These are phyloP conservation scores for Diaporthe eres DNA, from an alignment of 2,329 filamentous ascomycete genomes.

Conservation along the genomic window DNA sequence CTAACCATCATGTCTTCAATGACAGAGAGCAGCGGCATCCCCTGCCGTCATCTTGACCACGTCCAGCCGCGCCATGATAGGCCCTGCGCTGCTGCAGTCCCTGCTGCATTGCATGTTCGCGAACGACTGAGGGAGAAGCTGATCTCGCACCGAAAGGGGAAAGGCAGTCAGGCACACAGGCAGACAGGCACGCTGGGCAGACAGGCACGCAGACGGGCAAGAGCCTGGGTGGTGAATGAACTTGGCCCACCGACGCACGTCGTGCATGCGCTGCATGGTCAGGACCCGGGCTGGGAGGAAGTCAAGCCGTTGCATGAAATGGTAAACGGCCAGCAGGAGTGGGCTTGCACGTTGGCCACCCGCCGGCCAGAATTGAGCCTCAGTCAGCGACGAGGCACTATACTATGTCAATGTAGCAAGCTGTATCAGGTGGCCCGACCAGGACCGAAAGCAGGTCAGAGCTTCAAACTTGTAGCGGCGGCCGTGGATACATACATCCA, in stretches of 20 bases:
- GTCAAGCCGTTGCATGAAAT: conserved; percentile 26
- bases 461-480: conserved; percentile 23
- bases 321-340: conserved; percentile 15
- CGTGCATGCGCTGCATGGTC: conserved; percentile 27
- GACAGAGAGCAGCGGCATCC: conserved; percentile 17
- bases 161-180: conserved; percentile 15
- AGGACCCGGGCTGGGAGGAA: conserved; percentile 17
- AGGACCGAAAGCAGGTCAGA: conserved; percentile 31
- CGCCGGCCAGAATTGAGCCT: conserved; percentile 23
- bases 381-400: conserved; percentile 25
- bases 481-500: conserved; percentile 7
- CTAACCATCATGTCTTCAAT: conserved; percentile 34
- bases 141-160: conserved; percentile 19
- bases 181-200: conserved; percentile 7
- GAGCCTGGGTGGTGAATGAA: background rate
- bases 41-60: conserved; percentile 37
- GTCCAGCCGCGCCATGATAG: conserved; percentile 28
- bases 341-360: conserved; percentile 16
- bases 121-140: conserved; percentile 1
- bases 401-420: background rate
- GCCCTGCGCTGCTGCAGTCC: background rate
- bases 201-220: conserved; percentile 9
- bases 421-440: conserved; percentile 30
- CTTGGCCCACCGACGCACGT: conserved; percentile 5
- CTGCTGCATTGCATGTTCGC: conserved; percentile 26